A percentile compares a stretch with the other conserved stretches of the same genome.
phyloP scores from a whole-genome alignment of 2,329 filamentous ascomycete species.

The Fusarium clavum region DNA sequence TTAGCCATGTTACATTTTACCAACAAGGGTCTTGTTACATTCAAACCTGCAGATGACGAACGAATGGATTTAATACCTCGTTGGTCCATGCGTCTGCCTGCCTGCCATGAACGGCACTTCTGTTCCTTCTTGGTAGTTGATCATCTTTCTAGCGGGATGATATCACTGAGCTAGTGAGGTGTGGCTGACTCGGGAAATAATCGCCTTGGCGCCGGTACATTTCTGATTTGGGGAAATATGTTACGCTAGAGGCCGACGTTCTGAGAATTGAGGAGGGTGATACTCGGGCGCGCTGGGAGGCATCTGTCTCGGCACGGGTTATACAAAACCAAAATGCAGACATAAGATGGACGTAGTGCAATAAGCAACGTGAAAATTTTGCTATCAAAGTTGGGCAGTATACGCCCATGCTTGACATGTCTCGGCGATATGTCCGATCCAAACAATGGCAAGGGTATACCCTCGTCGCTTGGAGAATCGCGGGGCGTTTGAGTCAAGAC shows the following conservation, averaged over 20 bases:
- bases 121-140: conserved; percentile 15
- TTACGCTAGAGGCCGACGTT: not conserved
- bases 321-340: not conserved
- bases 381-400: not conserved
- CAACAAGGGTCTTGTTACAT: conserved; percentile 8
- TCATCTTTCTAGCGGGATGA: conserved; percentile 22
- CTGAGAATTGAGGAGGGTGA: not conserved
- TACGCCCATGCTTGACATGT: not conserved
- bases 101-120: conserved; percentile 23
- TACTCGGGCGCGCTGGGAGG: not conserved
- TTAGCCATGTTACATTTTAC: conserved; percentile 7
- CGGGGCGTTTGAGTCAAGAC: not conserved
- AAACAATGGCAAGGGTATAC: not conserved
- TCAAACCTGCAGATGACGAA: not conserved
- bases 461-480: not conserved
- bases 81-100: conserved; percentile 24
- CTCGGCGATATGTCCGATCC: not conserved
- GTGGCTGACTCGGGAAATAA: conserved; percentile 30
- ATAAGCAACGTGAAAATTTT: not conserved
- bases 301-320: not conserved
- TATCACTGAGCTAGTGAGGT: conserved; percentile 10
- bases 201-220: conserved; percentile 16
- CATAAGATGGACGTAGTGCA: too few species aligned
- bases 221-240: conserved; percentile 2
- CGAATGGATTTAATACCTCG: conserved; percentile 27